Evolutionary conservation across 768 basidiomycete species (phyloP).

Genomic region (Kwoniella europaea): DNA sequence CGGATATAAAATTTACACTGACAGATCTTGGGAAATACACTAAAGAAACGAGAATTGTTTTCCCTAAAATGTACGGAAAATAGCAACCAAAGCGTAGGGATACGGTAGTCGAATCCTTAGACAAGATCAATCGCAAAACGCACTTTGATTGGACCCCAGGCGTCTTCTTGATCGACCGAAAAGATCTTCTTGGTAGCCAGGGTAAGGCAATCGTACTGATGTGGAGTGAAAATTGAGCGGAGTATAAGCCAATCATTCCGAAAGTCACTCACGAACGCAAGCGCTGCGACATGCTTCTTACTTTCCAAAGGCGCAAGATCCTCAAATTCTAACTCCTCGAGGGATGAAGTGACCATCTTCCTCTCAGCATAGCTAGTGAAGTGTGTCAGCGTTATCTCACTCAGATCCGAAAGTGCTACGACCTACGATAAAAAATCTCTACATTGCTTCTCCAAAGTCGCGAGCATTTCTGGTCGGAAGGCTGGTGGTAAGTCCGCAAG

Average conservation of each 20-base stretch:
- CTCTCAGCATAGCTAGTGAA: slow-evolving; percentile 35
- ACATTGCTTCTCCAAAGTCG: slow-evolving; percentile 44
- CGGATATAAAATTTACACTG: not conserved
- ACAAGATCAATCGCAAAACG: slow-evolving; percentile 17
- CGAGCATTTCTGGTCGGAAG: slow-evolving; percentile 44
- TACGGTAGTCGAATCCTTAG: not conserved
- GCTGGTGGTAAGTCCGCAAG: slow-evolving; percentile 35
- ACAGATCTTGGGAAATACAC: too few species aligned
- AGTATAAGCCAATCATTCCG: not conserved
- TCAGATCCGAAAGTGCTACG: not conserved
- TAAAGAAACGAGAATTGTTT: not conserved
- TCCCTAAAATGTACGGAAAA: not conserved
- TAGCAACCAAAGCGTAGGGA: not conserved
- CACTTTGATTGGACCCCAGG: slow-evolving; percentile 33
- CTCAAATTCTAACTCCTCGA: slow-evolving; percentile 34
- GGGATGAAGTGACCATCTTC: slow-evolving; percentile 23
- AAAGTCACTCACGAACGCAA: slow-evolving; percentile 43
- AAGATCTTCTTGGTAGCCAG: slow-evolving; percentile 51
- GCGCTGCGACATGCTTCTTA: slow-evolving; percentile 39
- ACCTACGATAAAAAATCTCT: slow-evolving; percentile 49
- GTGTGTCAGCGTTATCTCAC: not conserved
- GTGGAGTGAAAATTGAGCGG: too few species aligned
- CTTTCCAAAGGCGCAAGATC: slow-evolving; percentile 27
- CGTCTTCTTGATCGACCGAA: slow-evolving; percentile 30
- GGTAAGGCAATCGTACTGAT: slow-evolving; percentile 48